Evolutionary conservation across 805 yeast genomes (phyloP), one percentile per base, ranked within the genome.

Genomic region (Lipomyces spencermartinsiae): DNA sequence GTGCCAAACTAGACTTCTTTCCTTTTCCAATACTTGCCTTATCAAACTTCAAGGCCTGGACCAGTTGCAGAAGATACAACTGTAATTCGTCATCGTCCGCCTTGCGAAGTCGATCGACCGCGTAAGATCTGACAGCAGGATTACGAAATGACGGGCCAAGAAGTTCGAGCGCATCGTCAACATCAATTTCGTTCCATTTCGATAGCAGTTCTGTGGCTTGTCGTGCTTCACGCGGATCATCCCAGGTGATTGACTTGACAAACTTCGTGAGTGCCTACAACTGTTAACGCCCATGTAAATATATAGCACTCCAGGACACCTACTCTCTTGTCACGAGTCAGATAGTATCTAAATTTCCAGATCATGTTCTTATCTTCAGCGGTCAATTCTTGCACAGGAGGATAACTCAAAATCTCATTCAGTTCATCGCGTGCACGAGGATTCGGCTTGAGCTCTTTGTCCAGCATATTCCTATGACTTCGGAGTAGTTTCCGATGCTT

Each of bases 31-130:
- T 67, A 64, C 19, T 63, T 55, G 68, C 72, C 12, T 59, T 31
- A 54, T 95, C 99, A 76, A 92, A 92, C 73, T 91, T 89, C 49
- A 94, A 84, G 0, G 97, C 97, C 75, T 93, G 98, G 0, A 94
- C 98, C 19, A 94, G 81, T 78, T 95, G 99, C 64, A 94, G 83
- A 71, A 95, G 80, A 74, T 92, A 95, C 68, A 93, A 82, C 65
- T 91, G 89, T 16, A 95, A 77, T 71, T 94, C 72, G 1, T 85
- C 88, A 73, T 92, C 95, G 46, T 87, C 84, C 0, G 97, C 97
- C 68, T 87, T 83, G 64, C 87, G 85, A 59, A 94, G 80, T 66
- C 98, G 80, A 71, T 91, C 91, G 0, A 94, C 97, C 0, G 99
- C 99, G 81, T 91, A 91, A 5, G 91, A 86, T 59, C 98, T 81